Base-by-base conservation (phyloP, 768 basidiomycete species). In the Hericium erinaceus region DNA sequence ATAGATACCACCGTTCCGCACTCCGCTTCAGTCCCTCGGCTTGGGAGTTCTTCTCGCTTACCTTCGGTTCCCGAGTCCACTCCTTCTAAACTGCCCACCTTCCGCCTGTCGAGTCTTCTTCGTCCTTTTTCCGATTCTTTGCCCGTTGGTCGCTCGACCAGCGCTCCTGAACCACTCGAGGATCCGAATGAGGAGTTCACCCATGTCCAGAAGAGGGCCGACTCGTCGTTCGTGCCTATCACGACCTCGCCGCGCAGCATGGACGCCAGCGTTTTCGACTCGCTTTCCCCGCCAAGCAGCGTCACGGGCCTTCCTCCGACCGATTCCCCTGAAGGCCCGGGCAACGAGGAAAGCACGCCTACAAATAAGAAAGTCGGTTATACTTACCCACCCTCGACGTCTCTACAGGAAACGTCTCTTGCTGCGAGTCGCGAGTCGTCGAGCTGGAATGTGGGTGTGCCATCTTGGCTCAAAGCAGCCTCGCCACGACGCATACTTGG, bases 131-230 rank as follows among this genome's bases (percentile, higher is more conserved):
- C 83, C 41, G 86, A 87, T 56, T 37, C 16, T 13, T 71, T 74
- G 33, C 76, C 77, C 18, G 58, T 75, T 10, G 64, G 67, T 16
- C 72, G 75, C 41, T 64, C 69, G 39, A 62, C 67, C 38, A 64
- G 60, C 57, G 37, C 67, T 7, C 64, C 72, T n/a, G 71, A 73
- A 61, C 61, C 71, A 59, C 65, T 69, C 20, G 70, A 68, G 54
- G 73, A 72, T 15, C n/a, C n/a, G n/a, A 59, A 68, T 33, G 87
- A 89, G 56, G 88, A 84, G 48, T 90, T 85, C 66, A 89, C 87
- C 6, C 83, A 89, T 64, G 77, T 91, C 55, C 77, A 78, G 53
- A 84, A 79, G 65, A 74, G 79, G 46, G 72, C 62, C 26, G 55
- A 76, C 13, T 73, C 78, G 52, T 76, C 75, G 11, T 88, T 89